Evolutionary conservation across 331 rosid genomes (phyloP), one percentile per base, ranked within the genome.

Genomic region (Phaseolus coccineus): DNA sequence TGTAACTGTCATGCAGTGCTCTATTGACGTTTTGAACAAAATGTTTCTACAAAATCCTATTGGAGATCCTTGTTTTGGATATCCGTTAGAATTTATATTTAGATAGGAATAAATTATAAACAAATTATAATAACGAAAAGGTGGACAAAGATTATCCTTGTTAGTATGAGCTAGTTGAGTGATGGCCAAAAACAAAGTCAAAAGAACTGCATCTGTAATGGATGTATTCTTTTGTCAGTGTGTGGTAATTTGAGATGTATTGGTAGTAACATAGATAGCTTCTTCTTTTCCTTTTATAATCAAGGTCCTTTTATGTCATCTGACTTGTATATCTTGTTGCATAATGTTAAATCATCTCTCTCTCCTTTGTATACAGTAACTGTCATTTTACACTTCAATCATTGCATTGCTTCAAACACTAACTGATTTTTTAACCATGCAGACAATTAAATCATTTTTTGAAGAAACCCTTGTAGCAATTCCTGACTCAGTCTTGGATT

Each of bases 391-490:
- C 57, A 8, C 80, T 58, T 75, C 24, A 62, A 15, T 82, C 24
- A 9, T 64, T 79, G 73, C 66, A 56, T 73, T 83, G 57, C 71
- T 59, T 77, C 4, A 33, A 69, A 19, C 56, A 65, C 89, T 84
- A n/a, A 69, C 35, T 57, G 42, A 31, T 42, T 64, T 85, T 16
- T 84, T 80, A 81, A 87, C 31, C 33, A 50, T 85, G 94, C 77
- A 93, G 98, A 87, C 97, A 7, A 61, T 96, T 66, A 88, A 93
- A 84, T 90, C 97, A 69, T 91, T 93, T 79, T 85, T 93, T 11
- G 98, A 96, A 35, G 99, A 96, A 82, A 87, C 99, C 71, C 87
- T 93, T 2, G 91, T 84, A 8, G 93, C 94, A 52, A 84, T 96
- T 81, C 99, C 99, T 7, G 97, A 93, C 80, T 83, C 77, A 1